These are phyloP conservation scores for Cladochytrium replicatum DNA, from an alignment of 192 early-diverging fungal genomes.

Conservation along the genomic window DNA sequence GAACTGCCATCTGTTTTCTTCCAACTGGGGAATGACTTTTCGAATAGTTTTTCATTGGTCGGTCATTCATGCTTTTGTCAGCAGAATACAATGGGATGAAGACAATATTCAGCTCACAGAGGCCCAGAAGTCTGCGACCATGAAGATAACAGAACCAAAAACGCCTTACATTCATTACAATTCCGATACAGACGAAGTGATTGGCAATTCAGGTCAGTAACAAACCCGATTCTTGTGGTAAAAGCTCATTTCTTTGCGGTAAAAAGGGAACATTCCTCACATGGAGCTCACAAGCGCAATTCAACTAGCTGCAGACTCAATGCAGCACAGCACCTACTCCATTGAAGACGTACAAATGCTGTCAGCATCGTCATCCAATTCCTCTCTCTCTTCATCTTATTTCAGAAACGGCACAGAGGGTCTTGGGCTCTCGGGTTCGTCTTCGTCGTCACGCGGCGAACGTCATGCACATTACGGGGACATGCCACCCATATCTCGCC, in stretches of 20 bases:
- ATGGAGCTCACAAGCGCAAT: slow-evolving; percentile 25
- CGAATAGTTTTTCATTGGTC: no score
- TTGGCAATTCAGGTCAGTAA: slow-evolving; percentile 37
- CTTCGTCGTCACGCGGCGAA: no score
- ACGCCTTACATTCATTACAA: slow-evolving; percentile 93
- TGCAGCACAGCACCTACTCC: neutral
- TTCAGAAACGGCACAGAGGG: no score
- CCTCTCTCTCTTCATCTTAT: no score
- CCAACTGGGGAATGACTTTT: no score
- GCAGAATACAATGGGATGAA: slow-evolving; percentile 86
- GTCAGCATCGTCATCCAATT: no score
- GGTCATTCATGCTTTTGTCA: slow-evolving; percentile 5
- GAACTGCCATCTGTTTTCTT: no score
- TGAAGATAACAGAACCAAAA: slow-evolving; percentile 96
- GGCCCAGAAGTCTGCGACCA: slow-evolving; percentile 75
- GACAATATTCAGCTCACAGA: slow-evolving; percentile 84
- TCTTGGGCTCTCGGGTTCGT: no score
- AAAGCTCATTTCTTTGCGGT: neutral
- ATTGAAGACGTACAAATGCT: no score
- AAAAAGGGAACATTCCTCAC: slow-evolving; percentile 19
- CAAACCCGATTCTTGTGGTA: neutral
- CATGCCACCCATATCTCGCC: no score
- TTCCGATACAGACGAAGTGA: slow-evolving; percentile 60
- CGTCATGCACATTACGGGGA: no score
- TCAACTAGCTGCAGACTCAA: neutral